Evolutionary conservation across 257 asterid genomes (phyloP).

Genomic region (Eustoma russellianum): DNA sequence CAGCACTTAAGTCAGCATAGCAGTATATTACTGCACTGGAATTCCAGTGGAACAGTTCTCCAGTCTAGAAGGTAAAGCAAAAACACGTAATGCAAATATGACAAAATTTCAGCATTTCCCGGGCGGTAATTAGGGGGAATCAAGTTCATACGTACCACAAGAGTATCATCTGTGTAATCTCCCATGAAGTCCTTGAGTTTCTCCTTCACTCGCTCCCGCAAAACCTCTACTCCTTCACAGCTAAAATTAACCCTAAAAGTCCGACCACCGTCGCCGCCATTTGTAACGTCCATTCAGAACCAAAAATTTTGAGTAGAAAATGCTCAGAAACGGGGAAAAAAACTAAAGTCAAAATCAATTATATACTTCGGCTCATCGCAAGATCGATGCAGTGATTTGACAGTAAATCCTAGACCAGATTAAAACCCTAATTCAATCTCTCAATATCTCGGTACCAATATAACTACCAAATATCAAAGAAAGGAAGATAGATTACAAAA

Average conservation of each 20-base stretch:
- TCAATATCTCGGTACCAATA: too few species aligned
- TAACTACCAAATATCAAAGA: too few species aligned
- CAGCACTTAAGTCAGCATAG: too few species aligned
- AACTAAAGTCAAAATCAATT: background rate
- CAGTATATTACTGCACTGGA: too few species aligned
- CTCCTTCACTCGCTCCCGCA: slow-evolving; percentile 48
- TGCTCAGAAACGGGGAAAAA: background rate
- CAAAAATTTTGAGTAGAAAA: background rate
- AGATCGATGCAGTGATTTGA: too few species aligned
- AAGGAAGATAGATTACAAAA: too few species aligned
- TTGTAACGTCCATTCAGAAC: slow-evolving; percentile 29
- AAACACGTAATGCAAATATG: too few species aligned
- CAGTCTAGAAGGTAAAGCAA: too few species aligned
- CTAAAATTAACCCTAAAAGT: slow-evolving; percentile 57
- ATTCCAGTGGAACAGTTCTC: too few species aligned
- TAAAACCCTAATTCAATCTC: too few species aligned
- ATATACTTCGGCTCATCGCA: background rate
- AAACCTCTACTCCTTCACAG: slow-evolving; percentile 54
- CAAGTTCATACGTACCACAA: slow-evolving; percentile 54
- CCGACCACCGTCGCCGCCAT: slow-evolving; percentile 57
- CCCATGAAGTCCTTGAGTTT: slow-evolving; percentile 95
- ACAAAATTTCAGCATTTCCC: too few species aligned
- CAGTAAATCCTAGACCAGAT: too few species aligned
- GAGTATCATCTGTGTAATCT: slow-evolving; percentile 91
- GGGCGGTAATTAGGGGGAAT: background rate